Evolutionary conservation across 495 filamentous ascomycete species (phyloP), one percentile per base, ranked within the genome.

Genomic region (Aspergillus saccharolyticus): DNA sequence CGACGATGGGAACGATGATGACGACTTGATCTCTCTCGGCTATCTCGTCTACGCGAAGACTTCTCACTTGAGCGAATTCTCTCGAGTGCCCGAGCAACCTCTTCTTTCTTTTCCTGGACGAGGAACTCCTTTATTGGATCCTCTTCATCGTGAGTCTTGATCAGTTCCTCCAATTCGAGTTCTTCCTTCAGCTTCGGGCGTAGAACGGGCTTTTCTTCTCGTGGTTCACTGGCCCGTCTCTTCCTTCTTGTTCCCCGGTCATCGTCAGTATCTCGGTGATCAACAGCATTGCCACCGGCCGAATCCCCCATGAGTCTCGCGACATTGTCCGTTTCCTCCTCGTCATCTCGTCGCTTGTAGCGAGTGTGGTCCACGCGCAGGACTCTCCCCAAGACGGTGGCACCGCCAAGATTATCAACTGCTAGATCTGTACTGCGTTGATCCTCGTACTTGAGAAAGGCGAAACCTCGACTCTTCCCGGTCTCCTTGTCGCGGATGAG

Each of bases 371-470:
- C 94, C 4, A 98, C 94, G 60, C 89, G 85, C 42, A 98, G 70
- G 49, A 89, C 71, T 46, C 93, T 78, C 0, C 91, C 91, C 68
- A 90, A 78, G 17, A 98, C 86, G 24, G 82, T 86, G 21, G 91
- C 85, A 16, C 94, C 94, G 45, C 90, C 88, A 6, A 98, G 72
- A 68, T 98, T 98, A 72, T 98, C 94, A 2, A 98, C 94, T 1
- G 94, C 94, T 33, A 98, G 77, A 71, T 96, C 91, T 43, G 89
- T 93, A 69, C 91, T 96, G 57, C 95, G 85, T 80, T 98, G 94
- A 71, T 98, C 94, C 67, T 98, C 94, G 71, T 97, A 98, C 70
- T 98, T 98, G 52, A 98, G 80, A 77, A 91, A 99, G 1, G 86
- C 89, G 62, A 97, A 99, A 0, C 94, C 94, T 54, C 86, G 86